phyloP scores from a whole-genome alignment of 2,329 filamentous ascomycete species.

The Cercospora sp. region DNA sequence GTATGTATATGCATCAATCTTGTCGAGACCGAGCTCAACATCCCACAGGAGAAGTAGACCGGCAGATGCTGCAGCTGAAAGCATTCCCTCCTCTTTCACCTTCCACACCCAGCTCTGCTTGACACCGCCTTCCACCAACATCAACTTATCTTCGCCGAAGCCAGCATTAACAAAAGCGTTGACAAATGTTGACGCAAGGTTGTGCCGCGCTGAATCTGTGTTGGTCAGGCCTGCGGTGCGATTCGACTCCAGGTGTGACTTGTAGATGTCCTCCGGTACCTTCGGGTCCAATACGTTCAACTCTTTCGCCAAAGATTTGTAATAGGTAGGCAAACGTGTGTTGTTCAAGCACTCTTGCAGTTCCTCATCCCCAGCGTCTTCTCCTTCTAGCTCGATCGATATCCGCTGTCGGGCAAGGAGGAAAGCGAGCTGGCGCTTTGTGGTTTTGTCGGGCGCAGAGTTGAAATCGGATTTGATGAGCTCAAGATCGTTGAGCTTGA shows the following conservation, averaged over 20 bases:
- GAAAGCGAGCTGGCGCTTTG: constrained; percentile 94
- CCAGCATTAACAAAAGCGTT: constrained; percentile 97
- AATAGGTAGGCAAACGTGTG: constrained; percentile 82
- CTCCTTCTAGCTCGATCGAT: constrained; percentile 66
- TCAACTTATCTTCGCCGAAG: constrained; percentile 95
- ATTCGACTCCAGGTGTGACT: constrained; percentile 95
- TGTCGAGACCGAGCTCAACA: constrained; percentile 85
- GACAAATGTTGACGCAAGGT: constrained; percentile 91
- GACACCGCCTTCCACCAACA: constrained; percentile 78
- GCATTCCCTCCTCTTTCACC: constrained; percentile 96
- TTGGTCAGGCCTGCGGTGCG: constrained; percentile 91
- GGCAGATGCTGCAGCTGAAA: constrained; percentile 91
- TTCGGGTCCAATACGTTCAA: constrained; percentile 96
- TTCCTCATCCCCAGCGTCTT: constrained; percentile 70
- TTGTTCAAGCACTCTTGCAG: constrained; percentile 84
- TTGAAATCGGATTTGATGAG: constrained; percentile 82
- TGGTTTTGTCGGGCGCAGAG: constrained; percentile 72
- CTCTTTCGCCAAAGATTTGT: constrained; percentile 91
- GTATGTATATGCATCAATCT: constrained; percentile 93
- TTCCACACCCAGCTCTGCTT: constrained; percentile 98
- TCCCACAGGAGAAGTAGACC: constrained; percentile 93
- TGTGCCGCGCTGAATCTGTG: constrained; percentile 91
- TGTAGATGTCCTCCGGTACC: constrained; percentile 98
- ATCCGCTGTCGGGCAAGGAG: constrained; percentile 90
- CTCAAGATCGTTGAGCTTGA: constrained; percentile 78